phyloP scores from a whole-genome alignment of 2,329 filamentous ascomycete species.

The Sporothrix protearum region DNA sequence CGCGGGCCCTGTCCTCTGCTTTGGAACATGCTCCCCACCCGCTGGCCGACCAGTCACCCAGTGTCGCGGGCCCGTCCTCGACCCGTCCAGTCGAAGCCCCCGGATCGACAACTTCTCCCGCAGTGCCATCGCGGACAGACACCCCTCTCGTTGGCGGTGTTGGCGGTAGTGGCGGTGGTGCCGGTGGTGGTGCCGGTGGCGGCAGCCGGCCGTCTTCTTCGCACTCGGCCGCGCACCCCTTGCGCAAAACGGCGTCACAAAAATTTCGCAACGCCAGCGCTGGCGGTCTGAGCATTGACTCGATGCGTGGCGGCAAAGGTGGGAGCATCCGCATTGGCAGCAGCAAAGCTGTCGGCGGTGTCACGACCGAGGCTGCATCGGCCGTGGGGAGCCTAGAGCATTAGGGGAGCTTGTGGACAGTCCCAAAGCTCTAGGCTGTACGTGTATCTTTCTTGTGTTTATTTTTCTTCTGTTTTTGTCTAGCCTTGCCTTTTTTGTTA shows the following conservation, averaged over 20 bases:
- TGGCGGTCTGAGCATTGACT: constrained; percentile 36
- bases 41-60: neutral
- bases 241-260: constrained; percentile 26
- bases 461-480: neutral
- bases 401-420: neutral
- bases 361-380: constrained; percentile 24
- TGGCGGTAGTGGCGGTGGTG: neutral
- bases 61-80: neutral
- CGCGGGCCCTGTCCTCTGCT: neutral
- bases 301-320: constrained; percentile 29
- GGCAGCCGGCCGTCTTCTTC: neutral
- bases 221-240: neutral
- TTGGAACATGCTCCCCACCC: neutral
- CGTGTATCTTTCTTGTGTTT: neutral
- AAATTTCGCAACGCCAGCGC: constrained; percentile 34
- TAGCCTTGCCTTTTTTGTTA: neutral
- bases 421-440: neutral
- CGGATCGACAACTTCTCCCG: neutral
- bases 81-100: neutral
- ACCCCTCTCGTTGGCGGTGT: neutral
- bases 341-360: constrained; percentile 28
- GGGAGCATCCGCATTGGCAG: constrained; percentile 28
- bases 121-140: neutral
- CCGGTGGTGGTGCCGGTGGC: neutral
- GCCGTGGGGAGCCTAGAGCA: neutral